Base-by-base conservation (phyloP, 108 stramenopile species). In the Discostella stelligeroides region DNA sequence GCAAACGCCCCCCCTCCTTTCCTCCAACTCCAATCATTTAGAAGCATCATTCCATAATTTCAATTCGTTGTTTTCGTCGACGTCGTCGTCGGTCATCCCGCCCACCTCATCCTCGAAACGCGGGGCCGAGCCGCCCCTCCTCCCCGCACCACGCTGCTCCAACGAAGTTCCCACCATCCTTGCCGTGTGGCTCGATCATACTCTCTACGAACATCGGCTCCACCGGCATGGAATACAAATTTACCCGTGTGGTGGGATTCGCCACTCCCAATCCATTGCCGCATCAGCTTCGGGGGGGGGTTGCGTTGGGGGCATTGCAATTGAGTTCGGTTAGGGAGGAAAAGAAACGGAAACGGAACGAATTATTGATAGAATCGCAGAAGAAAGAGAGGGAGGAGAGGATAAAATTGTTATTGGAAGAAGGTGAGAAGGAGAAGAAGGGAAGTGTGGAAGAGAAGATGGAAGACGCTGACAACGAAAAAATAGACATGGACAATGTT, bases 221-320 rank as follows among this genome's bases (percentile, higher is more conserved):
- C 93, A 14, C 85, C 85, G 18, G 87, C 82, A 49, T 94, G 93
- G 93, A 91, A 92, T 80, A 81, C 93, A 14, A 73, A 76, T 27
- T 73, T 88, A 13, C 93, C 93, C 37, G 87, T 92, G 25, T 92
- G 25, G 64, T 89, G 7, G 89, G 89, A 51, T 94, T 94, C 72
- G 71, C 85, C 41, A 94, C 89, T 13, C 93, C 93, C 37, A 92
- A 87, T 63, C 93, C 93, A 0, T 54, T 91, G 34, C 93, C 93
- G 1, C 89, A 94, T 83, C 93, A 94, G 55, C 49, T 94, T 25
- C 85, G 93, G 13, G 86, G 87, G 7, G 90, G 93, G n/a, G n/a
- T n/a, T 11, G 85, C 86, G 13, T 60, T 94, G 71, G 93, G 88
- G 34, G 85, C 87, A 18, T 66, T 94, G 79, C 87, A 94, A 67